Percentiles rank a stretch among this genome's conserved stretches.
Conservation (phyloP, 345 rosid species). For the Aurinia saxatilis region DNA sequence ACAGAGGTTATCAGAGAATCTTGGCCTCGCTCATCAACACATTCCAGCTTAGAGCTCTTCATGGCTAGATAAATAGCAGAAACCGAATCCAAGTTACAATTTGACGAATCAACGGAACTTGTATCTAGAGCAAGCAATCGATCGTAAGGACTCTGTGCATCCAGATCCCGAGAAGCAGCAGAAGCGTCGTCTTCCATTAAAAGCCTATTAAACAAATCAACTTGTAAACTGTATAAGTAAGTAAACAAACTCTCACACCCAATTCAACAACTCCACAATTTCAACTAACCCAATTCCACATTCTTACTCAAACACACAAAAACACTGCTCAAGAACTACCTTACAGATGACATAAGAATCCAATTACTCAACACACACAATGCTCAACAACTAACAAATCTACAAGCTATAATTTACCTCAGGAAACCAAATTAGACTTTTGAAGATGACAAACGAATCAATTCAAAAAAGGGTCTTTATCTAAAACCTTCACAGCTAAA, state of each 20-base stretch:
- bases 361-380: too few species aligned
- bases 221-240: constrained; percentile 1
- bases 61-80: constrained; percentile 94
- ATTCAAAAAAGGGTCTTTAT: not conserved
- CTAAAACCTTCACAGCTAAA: not conserved
- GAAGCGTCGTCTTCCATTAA: constrained; percentile 31
- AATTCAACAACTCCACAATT: not conserved
- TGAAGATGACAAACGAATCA: not conserved
- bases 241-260: too few species aligned
- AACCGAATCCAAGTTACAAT: constrained; percentile 48
- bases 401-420: too few species aligned
- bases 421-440: too few species aligned
- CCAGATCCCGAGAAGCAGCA: constrained; percentile 29
- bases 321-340: too few species aligned
- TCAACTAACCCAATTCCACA: not conserved
- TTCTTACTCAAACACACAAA: constrained; percentile 3
- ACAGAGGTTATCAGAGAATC: constrained; percentile 58
- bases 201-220: constrained; percentile 18
- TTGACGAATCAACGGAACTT: constrained; percentile 33
- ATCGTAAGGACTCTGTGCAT: constrained; percentile 27
- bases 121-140: constrained; percentile 36
- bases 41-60: constrained; percentile 93
- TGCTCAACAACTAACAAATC: too few species aligned
- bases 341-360: too few species aligned
- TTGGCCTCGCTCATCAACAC: constrained; percentile 78